Conservation (phyloP, 441 rosid species). For the Erodium texanum region DNA sequence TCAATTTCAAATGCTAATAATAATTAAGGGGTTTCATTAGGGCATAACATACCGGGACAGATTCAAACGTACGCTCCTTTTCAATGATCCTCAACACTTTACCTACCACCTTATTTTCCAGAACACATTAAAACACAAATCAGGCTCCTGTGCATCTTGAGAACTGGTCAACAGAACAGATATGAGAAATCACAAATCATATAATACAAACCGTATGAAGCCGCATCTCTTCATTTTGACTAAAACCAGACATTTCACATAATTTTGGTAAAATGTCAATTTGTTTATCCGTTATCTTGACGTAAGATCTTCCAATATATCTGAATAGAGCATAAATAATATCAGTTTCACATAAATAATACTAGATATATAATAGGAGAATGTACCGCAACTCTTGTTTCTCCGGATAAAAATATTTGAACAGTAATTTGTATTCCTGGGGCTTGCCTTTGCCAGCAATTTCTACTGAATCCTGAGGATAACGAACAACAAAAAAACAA, state of each 20-base stretch:
- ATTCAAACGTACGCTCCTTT: slow-evolving; percentile 36
- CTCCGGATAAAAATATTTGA: slow-evolving; percentile 43
- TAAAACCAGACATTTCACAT: slow-evolving; percentile 42
- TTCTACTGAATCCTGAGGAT: slow-evolving; percentile 32
- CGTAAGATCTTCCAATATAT: slow-evolving; percentile 37
- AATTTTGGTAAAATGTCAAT: slow-evolving; percentile 31
- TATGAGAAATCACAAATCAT: no score
- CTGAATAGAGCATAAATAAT: slow-evolving; percentile 20
- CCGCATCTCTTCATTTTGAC: slow-evolving; percentile 36
- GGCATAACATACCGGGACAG: slow-evolving; percentile 31
- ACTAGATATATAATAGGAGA: slow-evolving; percentile 6
- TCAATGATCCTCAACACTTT: slow-evolving; percentile 48
- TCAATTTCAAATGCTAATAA: background rate
- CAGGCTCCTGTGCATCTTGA: background rate
- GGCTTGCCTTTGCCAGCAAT: slow-evolving; percentile 32
- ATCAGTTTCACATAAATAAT: slow-evolving; percentile 7
- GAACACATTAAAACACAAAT: slow-evolving; percentile 14
- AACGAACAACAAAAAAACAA: slow-evolving; percentile 9
- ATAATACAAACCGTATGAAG: slow-evolving; percentile 46
- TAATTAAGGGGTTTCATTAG: background rate
- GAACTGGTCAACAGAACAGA: background rate
- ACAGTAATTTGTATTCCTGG: slow-evolving; percentile 38
- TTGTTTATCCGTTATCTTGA: slow-evolving; percentile 34
- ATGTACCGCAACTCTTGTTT: slow-evolving; percentile 35
- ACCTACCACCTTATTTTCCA: slow-evolving; percentile 62